These are phyloP conservation scores for Aspergillus sp. DNA, from an alignment of 2,329 filamentous ascomycete genomes.

Conservation along the genomic window DNA sequence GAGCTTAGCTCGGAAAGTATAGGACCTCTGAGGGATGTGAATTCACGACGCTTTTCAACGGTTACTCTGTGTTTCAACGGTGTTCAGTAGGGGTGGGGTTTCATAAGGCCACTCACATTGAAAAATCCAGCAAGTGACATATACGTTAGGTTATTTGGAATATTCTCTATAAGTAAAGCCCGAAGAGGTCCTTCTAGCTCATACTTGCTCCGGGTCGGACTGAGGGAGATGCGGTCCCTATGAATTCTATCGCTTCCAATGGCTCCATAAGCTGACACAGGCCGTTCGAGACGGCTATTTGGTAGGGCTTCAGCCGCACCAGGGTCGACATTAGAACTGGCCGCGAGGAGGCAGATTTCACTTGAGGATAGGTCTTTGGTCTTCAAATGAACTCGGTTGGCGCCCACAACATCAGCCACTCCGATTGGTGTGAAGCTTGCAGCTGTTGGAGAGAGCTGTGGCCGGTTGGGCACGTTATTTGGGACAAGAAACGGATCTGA, in stretches of 20 bases:
- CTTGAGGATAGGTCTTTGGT: conserved; percentile 13
- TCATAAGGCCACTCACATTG: conserved; percentile 31
- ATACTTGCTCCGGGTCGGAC: conserved; percentile 19
- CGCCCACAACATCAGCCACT: conserved; percentile 13
- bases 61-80: neutral
- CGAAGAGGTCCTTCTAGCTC: conserved; percentile 29
- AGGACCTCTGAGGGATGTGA: conserved; percentile 39
- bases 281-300: conserved; percentile 13
- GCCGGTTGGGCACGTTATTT: conserved; percentile 16
- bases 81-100: neutral
- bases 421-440: conserved; percentile 59
- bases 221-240: conserved; percentile 10
- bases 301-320: conserved; percentile 9
- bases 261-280: conserved; percentile 21
- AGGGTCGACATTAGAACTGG: conserved; percentile 21
- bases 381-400: conserved; percentile 10
- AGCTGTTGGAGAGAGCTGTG: conserved; percentile 62
- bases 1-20: conserved; percentile 36
- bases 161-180: conserved; percentile 34
- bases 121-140: conserved; percentile 39
- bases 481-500: conserved; percentile 32
- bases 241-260: conserved; percentile 22
- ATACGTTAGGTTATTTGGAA: conserved; percentile 31
- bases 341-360: conserved; percentile 19
- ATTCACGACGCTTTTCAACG: conserved; percentile 30